These are phyloP conservation scores for Amborella trichopoda DNA, from an alignment of 164 flowering plant genomes.

Conservation along the genomic window DNA sequence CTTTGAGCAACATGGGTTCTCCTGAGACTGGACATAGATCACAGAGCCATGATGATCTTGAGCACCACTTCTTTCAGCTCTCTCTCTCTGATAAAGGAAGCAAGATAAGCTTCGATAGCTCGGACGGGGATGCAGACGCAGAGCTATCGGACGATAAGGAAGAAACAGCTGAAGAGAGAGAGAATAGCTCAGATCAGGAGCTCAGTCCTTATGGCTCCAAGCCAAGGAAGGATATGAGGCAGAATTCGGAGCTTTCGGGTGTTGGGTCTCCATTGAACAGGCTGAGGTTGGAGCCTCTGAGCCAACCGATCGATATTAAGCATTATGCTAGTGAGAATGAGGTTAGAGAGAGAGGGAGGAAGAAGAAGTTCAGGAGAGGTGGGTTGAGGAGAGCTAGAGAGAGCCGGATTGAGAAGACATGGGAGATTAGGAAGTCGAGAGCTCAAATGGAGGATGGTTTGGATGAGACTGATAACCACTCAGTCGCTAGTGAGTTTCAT, in stretches of 20 bases:
- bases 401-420: conserved; percentile 13
- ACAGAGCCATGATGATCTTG: no score
- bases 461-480: no score
- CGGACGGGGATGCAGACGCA: conserved; percentile 30
- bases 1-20: no score
- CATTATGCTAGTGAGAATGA: conserved; percentile 48
- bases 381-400: conserved; percentile 14
- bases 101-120: conserved; percentile 29
- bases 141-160: conserved; percentile 26
- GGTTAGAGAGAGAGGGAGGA: conserved; percentile 5
- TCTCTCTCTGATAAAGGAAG: no score
- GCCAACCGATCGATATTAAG: conserved; percentile 5
- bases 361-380: neutral
- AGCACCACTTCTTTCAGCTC: no score
- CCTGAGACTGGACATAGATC: no score
- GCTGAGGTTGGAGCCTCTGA: neutral
- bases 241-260: neutral
- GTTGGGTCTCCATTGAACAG: neutral
- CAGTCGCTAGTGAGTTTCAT: no score
- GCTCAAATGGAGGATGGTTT: neutral
- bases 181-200: conserved; percentile 11
- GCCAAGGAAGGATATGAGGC: conserved; percentile 10
- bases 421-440: conserved; percentile 6
- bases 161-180: neutral
- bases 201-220: conserved; percentile 14